Evolutionary conservation across 306 rosid genomes (phyloP), one percentile per base, ranked within the genome.

Genomic region (Crotalaria pallida): DNA sequence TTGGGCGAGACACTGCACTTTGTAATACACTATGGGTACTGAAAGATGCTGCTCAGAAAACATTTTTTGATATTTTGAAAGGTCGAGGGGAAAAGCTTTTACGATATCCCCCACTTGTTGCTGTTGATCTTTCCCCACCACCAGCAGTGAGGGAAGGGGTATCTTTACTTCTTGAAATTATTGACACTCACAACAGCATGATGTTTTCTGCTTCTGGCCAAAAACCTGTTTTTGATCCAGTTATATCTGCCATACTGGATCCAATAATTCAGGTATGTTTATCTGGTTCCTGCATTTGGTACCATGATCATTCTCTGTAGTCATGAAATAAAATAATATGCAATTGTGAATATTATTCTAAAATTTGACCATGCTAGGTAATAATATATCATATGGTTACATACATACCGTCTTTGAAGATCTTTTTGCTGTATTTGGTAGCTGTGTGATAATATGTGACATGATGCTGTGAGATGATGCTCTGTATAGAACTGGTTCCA

Each of bases 101-200:
- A 79, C 86, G 99, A 65, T 94, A 91, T 80, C 97, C 96, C 72
- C 88, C 99, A 19, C 88, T 90, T 67, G 97, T 94, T 78, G 85
- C 95, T 58, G 87, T 88, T 80, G 99, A 94, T 83, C 97, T 94
- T 76, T 88, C 99, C 65, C 96, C 99, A 0, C 97, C 97, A 6
- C 84, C 88, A n/a, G 99, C 97, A 18, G 95, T 94, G 67, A 91
- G 96, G 83, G 99, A 94, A 80, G 99, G 96, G 73, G 92, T 91
- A 73, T 87, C 97, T 44, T 51, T 91, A 65, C 90, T 94, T 76
- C 94, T 94, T 76, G 99, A 94, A 86, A 82, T 94, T 64, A 92
- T 94, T 56, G 95, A 84, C 59, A 94, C 79, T 70, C 81, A 94
- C 48, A 82, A 94, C 77, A 78, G 95, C 86, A 82, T 81, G 91